These are phyloP conservation scores for Sarcomyxa edulis DNA, from an alignment of 768 basidiomycete genomes.

Conservation along the genomic window DNA sequence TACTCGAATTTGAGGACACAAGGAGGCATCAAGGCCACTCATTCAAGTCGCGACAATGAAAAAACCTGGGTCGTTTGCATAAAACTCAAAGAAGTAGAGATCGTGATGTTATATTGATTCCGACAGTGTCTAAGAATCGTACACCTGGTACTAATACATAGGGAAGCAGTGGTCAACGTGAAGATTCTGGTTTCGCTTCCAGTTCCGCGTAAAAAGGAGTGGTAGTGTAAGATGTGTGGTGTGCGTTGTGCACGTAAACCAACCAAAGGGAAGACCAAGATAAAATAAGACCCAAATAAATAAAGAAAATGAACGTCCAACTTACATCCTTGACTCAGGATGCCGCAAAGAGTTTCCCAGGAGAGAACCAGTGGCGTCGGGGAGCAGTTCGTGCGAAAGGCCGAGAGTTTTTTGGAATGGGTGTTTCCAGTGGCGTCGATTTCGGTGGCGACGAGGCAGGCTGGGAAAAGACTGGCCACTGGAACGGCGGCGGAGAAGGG, in stretches of 20 bases:
- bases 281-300: constrained; percentile 3
- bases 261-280: background rate
- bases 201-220: constrained; percentile 5
- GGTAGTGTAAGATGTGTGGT: constrained; percentile 4
- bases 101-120: no score
- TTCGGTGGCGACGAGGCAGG: constrained; percentile 22
- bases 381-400: constrained; percentile 27
- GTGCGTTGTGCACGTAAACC: background rate
- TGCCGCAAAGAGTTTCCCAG: constrained; percentile 44
- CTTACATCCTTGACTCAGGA: constrained; percentile 23
- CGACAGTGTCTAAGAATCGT: no score
- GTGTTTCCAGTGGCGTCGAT: constrained; percentile 13
- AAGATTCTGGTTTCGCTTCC: no score
- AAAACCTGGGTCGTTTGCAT: no score
- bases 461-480: constrained; percentile 4
- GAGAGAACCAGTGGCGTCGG: constrained; percentile 50
- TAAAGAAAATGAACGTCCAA: constrained; percentile 1
- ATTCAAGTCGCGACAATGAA: no score
- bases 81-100: no score
- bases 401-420: constrained; percentile 23
- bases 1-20: no score
- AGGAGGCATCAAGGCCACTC: no score
- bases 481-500: constrained; percentile 21
- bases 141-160: constrained; percentile 22
- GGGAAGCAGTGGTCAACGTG: constrained; percentile 1